Evolutionary conservation across 768 basidiomycete species (phyloP).

Genomic region (Crassisporium funariophilum): DNA sequence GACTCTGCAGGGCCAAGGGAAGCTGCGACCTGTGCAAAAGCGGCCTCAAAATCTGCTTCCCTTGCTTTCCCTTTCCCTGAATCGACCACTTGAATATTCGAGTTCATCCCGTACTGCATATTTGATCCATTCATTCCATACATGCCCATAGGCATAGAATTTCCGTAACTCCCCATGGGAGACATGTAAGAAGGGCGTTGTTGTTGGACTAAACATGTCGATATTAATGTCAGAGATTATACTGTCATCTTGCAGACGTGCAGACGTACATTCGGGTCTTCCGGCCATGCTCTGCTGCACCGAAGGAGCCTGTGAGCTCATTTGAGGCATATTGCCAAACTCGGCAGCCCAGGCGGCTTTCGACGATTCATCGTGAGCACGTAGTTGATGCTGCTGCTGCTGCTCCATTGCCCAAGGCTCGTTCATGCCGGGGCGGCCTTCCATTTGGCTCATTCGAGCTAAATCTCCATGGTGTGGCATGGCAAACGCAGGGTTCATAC

Average conservation of each 20-base stretch:
- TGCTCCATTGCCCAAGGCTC: constrained; percentile 59
- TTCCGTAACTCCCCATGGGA: constrained; percentile 33
- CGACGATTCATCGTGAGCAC: constrained; percentile 34
- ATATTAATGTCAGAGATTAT: background rate
- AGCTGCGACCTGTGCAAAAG: constrained; percentile 69
- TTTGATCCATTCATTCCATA: constrained; percentile 33
- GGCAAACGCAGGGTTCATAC: constrained; percentile 35
- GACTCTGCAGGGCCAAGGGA: constrained; percentile 46
- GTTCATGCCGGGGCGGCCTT: constrained; percentile 39
- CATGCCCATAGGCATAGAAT: constrained; percentile 42
- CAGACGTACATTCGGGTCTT: constrained; percentile 42
- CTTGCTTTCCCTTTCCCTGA: constrained; percentile 81
- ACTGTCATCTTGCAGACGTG: background rate
- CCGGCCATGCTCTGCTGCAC: constrained; percentile 36
- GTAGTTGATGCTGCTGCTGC: constrained; percentile 40
- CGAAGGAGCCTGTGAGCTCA: constrained; percentile 24
- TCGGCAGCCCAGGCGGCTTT: constrained; percentile 59
- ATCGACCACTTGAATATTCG: constrained; percentile 24
- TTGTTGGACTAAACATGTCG: constrained; percentile 39
- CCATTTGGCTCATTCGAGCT: constrained; percentile 32
- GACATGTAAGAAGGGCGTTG: constrained; percentile 42
- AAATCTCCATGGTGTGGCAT: constrained; percentile 32
- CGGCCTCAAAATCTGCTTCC: constrained; percentile 84
- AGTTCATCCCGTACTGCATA: constrained; percentile 36
- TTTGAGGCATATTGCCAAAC: constrained; percentile 40